phyloP scores from a whole-genome alignment of 2,329 filamentous ascomycete species.

The Coleophoma crateriformis region DNA sequence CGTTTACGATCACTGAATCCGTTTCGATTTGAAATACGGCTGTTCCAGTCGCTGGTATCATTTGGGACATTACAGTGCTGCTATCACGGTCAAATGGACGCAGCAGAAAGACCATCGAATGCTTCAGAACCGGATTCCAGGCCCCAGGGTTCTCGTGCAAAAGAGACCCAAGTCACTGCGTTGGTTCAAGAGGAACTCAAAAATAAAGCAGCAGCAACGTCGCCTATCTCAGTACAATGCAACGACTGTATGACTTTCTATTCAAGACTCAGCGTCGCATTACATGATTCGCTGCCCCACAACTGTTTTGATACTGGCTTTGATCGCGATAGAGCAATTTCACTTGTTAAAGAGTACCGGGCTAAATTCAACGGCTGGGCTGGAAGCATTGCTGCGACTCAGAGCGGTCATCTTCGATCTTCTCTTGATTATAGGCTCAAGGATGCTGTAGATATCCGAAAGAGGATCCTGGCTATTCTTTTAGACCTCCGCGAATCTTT shows the following conservation, averaged over 20 bases:
- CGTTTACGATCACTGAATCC: too few relatives aligned
- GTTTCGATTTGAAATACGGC: too few relatives aligned
- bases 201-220: background rate
- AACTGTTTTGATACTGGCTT: slow-evolving; percentile 3
- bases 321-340: slow-evolving; percentile 5
- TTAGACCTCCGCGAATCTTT: slow-evolving; percentile 14
- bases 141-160: too few relatives aligned
- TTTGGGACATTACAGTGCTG: too few relatives aligned
- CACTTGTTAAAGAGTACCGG: slow-evolving; percentile 6
- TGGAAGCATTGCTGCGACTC: slow-evolving; percentile 17
- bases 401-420: slow-evolving; percentile 4
- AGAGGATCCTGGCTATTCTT: slow-evolving; percentile 13
- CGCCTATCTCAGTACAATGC: background rate
- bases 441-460: slow-evolving; percentile 14
- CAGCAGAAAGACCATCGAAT: background rate
- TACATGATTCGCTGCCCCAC: background rate
- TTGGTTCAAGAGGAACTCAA: background rate
- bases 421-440: slow-evolving; percentile 18
- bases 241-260: background rate
- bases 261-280: background rate
- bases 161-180: too few relatives aligned
- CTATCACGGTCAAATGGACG: background rate
- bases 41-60: too few relatives aligned
- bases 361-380: slow-evolving; percentile 18
- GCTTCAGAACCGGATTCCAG: too few relatives aligned